A percentile compares a stretch with the other conserved stretches of the same genome.
phyloP scores from a whole-genome alignment of 257 asterid genomes.

The Lantana camara region DNA sequence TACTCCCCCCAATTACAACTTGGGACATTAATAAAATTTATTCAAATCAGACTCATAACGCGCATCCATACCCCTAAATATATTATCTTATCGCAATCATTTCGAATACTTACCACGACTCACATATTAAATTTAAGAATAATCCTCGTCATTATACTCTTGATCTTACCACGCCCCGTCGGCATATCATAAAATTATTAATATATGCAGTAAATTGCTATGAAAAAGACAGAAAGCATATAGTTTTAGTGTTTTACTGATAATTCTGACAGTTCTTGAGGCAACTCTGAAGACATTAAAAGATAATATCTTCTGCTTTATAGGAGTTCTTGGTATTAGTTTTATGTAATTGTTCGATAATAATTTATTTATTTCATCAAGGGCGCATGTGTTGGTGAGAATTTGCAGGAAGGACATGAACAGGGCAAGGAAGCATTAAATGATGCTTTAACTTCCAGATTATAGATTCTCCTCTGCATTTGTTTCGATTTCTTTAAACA shows the following conservation, averaged over 20 bases:
- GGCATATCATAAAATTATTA: too few relatives aligned
- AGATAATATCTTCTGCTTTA: not conserved
- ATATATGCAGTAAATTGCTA: too few relatives aligned
- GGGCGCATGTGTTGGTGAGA: constrained; percentile 30
- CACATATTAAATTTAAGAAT: too few relatives aligned
- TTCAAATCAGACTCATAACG: too few relatives aligned
- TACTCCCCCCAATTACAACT: not conserved
- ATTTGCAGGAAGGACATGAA: constrained; percentile 30
- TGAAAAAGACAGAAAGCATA: too few relatives aligned
- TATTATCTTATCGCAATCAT: too few relatives aligned
- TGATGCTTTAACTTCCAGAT: constrained; percentile 13
- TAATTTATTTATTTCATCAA: constrained; percentile 3
- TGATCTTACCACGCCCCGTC: too few relatives aligned
- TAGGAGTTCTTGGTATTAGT: constrained; percentile 2
- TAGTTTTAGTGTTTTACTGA: too few relatives aligned
- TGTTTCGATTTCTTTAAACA: constrained; percentile 10
- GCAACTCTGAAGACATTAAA: not conserved
- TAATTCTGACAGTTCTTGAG: too few relatives aligned
- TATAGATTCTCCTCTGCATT: constrained; percentile 24
- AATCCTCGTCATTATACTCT: too few relatives aligned
- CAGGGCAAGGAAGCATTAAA: constrained; percentile 23
- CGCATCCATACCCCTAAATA: too few relatives aligned
- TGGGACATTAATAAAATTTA: not conserved
- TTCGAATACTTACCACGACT: too few relatives aligned
- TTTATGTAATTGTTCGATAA: not conserved